A percentile compares a stretch with the other conserved stretches of the same genome.
Conservation (phyloP, 345 rosid genomes). For the Brassica napus region Da-Ae NC_063450.1:26011001-26011500, state of each 20-base stretch:
- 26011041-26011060: no score
- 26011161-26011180: background rate
- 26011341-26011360: background rate
- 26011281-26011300: background rate
- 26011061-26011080: no score
- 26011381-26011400: background rate
- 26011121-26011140: background rate
- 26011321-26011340: background rate
- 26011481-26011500: background rate
- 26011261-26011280: background rate
- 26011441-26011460: slow-evolving; percentile 5
- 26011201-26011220: background rate
- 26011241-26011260: background rate
- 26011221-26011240: background rate
- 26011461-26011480: background rate
- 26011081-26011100: no score
- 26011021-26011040: no score
- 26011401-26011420: background rate
- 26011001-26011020: no score
- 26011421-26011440: background rate
- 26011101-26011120: no score
- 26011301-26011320: background rate
- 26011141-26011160: no score
- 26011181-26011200: background rate
- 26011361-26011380: background rate